phyloP scores from a whole-genome alignment of 2,329 filamentous ascomycete genomes.

The Xylariaceae sp. region DNA sequence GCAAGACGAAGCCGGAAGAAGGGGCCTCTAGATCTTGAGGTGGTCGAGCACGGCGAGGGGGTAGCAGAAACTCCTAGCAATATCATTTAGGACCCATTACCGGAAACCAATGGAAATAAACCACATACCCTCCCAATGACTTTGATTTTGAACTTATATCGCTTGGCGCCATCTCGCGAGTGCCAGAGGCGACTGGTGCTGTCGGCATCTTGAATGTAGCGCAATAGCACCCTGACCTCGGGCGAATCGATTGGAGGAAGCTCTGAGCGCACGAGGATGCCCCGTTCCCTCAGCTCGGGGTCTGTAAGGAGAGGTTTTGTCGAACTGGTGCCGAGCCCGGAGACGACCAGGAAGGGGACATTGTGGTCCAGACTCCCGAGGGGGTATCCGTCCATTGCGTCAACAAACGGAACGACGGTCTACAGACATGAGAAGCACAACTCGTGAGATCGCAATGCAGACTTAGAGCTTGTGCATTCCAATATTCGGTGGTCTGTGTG shows the following conservation, averaged over 20 bases:
- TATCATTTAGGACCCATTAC: constrained; percentile 10
- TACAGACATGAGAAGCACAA: constrained; percentile 20
- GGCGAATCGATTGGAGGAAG: constrained; percentile 60
- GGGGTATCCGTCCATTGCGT: constrained; percentile 71
- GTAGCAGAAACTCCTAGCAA: constrained; percentile 49
- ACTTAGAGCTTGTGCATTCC: not conserved
- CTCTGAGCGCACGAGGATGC: constrained; percentile 63
- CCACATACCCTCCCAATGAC: constrained; percentile 73
- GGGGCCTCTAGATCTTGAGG: constrained; percentile 47
- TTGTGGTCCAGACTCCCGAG: constrained; percentile 78
- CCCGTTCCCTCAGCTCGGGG: constrained; percentile 51
- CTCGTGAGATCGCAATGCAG: not conserved
- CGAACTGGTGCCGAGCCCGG: constrained; percentile 57
- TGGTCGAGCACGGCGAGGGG: constrained; percentile 51
- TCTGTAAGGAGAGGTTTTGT: constrained; percentile 40
- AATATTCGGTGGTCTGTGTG: not conserved
- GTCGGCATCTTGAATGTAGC: constrained; percentile 62
- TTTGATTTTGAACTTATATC: constrained; percentile 62
- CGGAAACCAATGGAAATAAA: constrained; percentile 10
- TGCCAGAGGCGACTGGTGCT: constrained; percentile 63
- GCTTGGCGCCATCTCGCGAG: constrained; percentile 46
- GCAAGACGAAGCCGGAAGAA: constrained; percentile 54
- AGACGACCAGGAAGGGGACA: constrained; percentile 75
- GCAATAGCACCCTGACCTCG: constrained; percentile 59
- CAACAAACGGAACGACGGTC: constrained; percentile 9